A percentile compares a stretch with the other conserved stretches of the same genome.
Conservation (phyloP, 2,329 filamentous ascomycete genomes). For the Alternaria gansuensis region DNA sequence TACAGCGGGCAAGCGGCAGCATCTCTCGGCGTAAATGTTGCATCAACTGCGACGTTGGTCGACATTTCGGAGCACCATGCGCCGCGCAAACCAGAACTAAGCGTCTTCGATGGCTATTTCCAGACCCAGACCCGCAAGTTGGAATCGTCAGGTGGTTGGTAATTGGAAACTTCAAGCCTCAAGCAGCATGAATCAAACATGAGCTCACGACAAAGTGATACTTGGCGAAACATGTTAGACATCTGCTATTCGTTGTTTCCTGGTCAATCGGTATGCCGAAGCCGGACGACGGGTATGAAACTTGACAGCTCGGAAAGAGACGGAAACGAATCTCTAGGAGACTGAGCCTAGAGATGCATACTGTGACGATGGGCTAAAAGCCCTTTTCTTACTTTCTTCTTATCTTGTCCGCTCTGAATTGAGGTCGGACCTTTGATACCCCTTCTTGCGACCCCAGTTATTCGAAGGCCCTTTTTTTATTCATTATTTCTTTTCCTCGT, state of each 20-base stretch:
- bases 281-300: constrained; percentile 9
- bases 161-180: constrained; percentile 1
- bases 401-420: constrained; percentile 16
- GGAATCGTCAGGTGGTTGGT: constrained; percentile 37
- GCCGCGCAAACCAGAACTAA: constrained; percentile 43
- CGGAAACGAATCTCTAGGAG: not conserved
- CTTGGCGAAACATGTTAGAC: constrained; percentile 28
- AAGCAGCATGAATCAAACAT: constrained; percentile 14
- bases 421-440: constrained; percentile 48
- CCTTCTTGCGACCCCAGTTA: constrained; percentile 20
- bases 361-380: not conserved
- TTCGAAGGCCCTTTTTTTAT: not conserved
- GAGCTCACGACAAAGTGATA: constrained; percentile 12
- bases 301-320: constrained; percentile 13
- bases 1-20: constrained; percentile 44
- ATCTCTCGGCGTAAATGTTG: constrained; percentile 29
- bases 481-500: not conserved
- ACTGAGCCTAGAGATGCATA: not conserved
- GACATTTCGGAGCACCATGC: constrained; percentile 24
- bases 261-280: not conserved
- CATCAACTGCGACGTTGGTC: constrained; percentile 24
- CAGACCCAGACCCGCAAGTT: constrained; percentile 42
- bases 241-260: not conserved
- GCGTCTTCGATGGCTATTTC: constrained; percentile 51
- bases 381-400: not conserved